phyloP scores from a whole-genome alignment of 1,139 yeast species.

The Suhomyces coccinellae region DNA sequence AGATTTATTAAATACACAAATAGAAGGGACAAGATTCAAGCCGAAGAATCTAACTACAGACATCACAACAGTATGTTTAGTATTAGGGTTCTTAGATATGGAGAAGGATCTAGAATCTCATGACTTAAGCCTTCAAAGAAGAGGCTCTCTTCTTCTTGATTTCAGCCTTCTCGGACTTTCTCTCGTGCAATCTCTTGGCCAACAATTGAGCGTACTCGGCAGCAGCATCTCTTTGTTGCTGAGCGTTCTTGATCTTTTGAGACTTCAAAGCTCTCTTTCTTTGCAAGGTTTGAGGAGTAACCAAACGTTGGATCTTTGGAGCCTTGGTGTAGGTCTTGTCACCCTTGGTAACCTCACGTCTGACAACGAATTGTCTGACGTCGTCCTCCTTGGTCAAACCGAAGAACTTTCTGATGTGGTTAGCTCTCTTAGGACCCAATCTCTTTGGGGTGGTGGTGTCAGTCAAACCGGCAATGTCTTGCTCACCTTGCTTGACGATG shows the following conservation, averaged over 20 bases:
- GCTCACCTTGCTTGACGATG: conserved; percentile 96
- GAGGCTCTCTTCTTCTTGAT: conserved; percentile 99
- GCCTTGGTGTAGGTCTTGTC: conserved; percentile 99
- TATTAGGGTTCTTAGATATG: conserved; percentile 13
- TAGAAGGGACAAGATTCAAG: conserved; percentile 7
- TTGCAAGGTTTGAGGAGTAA: conserved; percentile 98
- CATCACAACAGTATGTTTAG: conserved; percentile 13
- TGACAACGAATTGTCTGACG: conserved; percentile 91
- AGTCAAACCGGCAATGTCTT: conserved; percentile 94
- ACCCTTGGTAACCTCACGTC: conserved; percentile 98
- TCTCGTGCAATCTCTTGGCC: conserved; percentile 97
- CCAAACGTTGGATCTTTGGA: conserved; percentile 99
- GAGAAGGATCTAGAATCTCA: conserved; percentile 9
- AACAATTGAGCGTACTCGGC: conserved; percentile 99
- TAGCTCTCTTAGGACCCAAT: conserved; percentile 99
- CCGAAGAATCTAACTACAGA: conserved; percentile 9
- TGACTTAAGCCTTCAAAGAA: conserved; percentile 78
- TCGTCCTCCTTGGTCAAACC: conserved; percentile 98
- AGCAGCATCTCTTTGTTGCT: conserved; percentile 99
- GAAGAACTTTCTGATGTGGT: conserved; percentile 98
- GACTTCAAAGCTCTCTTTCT: conserved; percentile 98
- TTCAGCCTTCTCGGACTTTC: conserved; percentile 98
- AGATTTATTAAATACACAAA: conserved; percentile 13
- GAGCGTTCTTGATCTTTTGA: conserved; percentile 94
- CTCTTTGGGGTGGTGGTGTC: conserved; percentile 95